Conservation (phyloP, 768 basidiomycete species). For the Tricholoma bakamatsutake region DNA sequence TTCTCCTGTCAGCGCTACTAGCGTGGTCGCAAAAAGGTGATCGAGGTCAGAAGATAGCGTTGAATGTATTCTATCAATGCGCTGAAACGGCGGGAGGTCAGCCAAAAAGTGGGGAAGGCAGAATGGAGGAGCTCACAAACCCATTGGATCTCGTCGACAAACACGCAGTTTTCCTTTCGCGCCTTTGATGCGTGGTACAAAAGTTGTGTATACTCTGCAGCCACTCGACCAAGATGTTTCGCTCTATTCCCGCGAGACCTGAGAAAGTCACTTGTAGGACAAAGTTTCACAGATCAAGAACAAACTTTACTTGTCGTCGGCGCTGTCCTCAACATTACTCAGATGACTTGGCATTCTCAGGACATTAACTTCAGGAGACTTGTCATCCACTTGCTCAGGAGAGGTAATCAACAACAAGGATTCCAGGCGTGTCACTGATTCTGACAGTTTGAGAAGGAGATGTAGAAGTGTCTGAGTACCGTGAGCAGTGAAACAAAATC, state of each 20-base stretch:
- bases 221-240: slow-evolving; percentile 79
- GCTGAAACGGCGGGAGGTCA: slow-evolving; percentile 30
- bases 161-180: slow-evolving; percentile 65
- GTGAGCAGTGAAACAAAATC: slow-evolving; percentile 2
- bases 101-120: slow-evolving; percentile 2
- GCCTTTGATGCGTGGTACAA: slow-evolving; percentile 88
- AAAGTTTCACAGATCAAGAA: neutral
- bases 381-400: slow-evolving; percentile 36
- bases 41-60: slow-evolving; percentile 86
- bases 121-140: slow-evolving; percentile 40
- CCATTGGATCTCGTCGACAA: slow-evolving; percentile 81
- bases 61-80: slow-evolving; percentile 77
- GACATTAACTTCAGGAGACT: slow-evolving; percentile 27
- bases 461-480: slow-evolving; percentile 67
- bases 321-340: slow-evolving; percentile 34
- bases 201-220: slow-evolving; percentile 88
- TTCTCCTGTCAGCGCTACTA: slow-evolving; percentile 45
- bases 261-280: slow-evolving; percentile 6
- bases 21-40: slow-evolving; percentile 63
- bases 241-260: slow-evolving; percentile 61
- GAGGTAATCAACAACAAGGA: slow-evolving; percentile 69
- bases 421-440: slow-evolving; percentile 85
- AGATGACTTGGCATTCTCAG: slow-evolving; percentile 29
- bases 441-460: slow-evolving; percentile 86
- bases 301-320: slow-evolving; percentile 35